Base-by-base conservation (phyloP, 441 rosid species). In the Erodium texanum region DNA sequence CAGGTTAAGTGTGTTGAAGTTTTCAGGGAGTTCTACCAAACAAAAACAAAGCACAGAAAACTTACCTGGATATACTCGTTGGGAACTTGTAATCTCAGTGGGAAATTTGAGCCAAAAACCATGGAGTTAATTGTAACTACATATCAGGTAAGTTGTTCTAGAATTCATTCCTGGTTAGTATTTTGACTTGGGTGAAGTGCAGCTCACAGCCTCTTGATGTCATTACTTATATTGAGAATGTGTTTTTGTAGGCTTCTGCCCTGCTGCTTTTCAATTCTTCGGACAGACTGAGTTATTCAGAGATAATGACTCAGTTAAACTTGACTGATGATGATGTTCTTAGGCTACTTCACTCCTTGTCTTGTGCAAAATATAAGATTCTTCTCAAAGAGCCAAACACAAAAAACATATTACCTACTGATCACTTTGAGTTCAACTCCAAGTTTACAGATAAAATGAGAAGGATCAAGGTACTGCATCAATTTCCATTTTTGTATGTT, bases 21-120 rank as follows among this genome's bases (percentile, higher is more conserved):
- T 67, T 95, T 92, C 77, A 89, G 79, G 80, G 89, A 84, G 54
- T 95, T 90, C 71, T 95, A 95, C 66, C 90, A 92, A 75, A 82
- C 84, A 0, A 89, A 82, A 69, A 86, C 93, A 3, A 92, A 85
- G 69, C 96, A 89, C 76, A 79, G 98, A 72, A 95, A 89, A 72
- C 98, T 95, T 59, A 86, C 92, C 0, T 92, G 98, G 99, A 95
- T 92, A 23, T 95, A 87, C 76, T 92, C 99, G 0, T 74, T 92
- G 54, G 98, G 99, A 50, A 87, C 89, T 67, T 92, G 98, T 73
- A 87, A 90, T 68, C 73, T 95, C 43, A 80, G 68, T 24, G 98
- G 95, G 32, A 92, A 85, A 77, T 95, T 95, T 74, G 98, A 90
- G 36, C 88, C 77, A 71, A 95, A 95, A 78, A 66, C 85, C 63